These are phyloP conservation scores for Globisporangium barbulae DNA, from an alignment of 352 stramenopile genomes.

Conservation along the genomic window DNA sequence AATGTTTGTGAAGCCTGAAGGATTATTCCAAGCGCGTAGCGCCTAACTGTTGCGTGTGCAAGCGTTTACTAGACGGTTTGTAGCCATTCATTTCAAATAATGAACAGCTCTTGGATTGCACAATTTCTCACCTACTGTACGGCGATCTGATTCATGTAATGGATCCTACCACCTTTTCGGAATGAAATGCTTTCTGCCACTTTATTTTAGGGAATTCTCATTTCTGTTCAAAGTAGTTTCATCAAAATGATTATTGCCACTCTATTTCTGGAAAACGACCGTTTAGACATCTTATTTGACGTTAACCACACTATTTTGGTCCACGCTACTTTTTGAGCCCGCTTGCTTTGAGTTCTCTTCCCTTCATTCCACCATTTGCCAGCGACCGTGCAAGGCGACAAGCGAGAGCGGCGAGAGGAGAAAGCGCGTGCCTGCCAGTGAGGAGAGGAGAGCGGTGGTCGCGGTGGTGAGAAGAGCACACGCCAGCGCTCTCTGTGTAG, in stretches of 20 bases:
- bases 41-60: background rate
- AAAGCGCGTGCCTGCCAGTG: background rate
- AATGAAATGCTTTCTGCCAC: too few relatives aligned
- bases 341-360: conserved; percentile 1
- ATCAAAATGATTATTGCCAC: background rate
- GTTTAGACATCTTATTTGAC: background rate
- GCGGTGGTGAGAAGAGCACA: too few relatives aligned
- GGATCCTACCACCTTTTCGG: too few relatives aligned
- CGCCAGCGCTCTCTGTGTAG: background rate
- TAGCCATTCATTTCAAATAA: conserved; percentile 6
- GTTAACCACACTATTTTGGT: background rate
- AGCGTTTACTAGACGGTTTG: background rate
- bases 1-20: too few relatives aligned
- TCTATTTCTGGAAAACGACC: background rate
- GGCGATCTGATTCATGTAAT: too few relatives aligned
- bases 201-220: background rate
- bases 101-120: background rate
- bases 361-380: conserved; percentile 1
- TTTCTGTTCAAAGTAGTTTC: background rate
- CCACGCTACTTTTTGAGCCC: background rate
- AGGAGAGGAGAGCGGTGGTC: background rate
- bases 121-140: background rate
- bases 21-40: background rate
- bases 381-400: background rate
- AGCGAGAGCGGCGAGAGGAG: background rate